phyloP scores from a whole-genome alignment of 2,329 filamentous ascomycete species.

The Ilyonectria destructans region DNA sequence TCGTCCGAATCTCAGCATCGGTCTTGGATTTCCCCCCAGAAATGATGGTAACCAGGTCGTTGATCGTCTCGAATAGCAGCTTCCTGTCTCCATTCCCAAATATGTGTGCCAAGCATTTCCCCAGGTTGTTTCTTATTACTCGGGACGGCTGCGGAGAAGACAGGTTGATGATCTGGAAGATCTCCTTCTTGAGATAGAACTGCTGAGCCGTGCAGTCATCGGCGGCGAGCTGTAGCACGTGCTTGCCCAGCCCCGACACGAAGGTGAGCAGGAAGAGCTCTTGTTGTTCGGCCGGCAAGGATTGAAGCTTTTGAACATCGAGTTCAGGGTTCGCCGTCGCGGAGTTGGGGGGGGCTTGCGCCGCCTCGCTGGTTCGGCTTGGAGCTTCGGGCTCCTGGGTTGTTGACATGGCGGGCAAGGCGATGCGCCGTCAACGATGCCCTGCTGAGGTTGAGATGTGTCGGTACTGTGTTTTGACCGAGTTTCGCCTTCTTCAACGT shows the following conservation, averaged over 20 bases:
- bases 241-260: conserved; percentile 84
- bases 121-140: conserved; percentile 91
- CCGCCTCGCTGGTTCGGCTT: conserved; percentile 49
- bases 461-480: conserved; percentile 33
- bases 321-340: conserved; percentile 80
- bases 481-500: conserved; percentile 19
- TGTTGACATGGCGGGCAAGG: conserved; percentile 55
- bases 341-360: conserved; percentile 55
- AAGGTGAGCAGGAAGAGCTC: conserved; percentile 95
- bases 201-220: conserved; percentile 92
- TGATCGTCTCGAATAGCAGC: conserved; percentile 93
- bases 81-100: conserved; percentile 91
- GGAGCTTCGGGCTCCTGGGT: conserved; percentile 56
- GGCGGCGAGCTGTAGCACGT: conserved; percentile 81
- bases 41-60: conserved; percentile 84
- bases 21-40: conserved; percentile 80
- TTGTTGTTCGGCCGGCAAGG: conserved; percentile 93
- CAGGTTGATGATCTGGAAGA: conserved; percentile 93
- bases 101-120: conserved; percentile 86
- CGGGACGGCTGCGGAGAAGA: conserved; percentile 87
- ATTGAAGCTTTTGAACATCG: conserved; percentile 90
- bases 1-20: conserved; percentile 84
- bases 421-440: conserved; percentile 41
- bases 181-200: conserved; percentile 91
- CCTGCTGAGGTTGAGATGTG: conserved; percentile 25